Base-by-base conservation (phyloP, 352 stramenopile species). In the Phytophthora meadii region DNA sequence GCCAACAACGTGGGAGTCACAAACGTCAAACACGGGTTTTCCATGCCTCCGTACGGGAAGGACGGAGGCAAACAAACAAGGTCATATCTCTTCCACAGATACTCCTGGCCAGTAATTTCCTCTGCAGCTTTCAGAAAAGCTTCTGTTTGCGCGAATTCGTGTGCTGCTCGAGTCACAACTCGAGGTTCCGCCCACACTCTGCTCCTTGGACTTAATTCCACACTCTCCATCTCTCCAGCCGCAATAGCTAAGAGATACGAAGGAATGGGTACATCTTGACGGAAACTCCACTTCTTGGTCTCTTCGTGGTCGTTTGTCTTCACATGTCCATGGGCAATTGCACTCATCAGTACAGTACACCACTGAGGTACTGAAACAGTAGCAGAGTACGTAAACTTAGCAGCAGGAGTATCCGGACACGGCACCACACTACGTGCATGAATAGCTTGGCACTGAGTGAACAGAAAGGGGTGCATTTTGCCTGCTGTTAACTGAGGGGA, bases 1-100 rank as follows among this genome's bases (percentile, higher is more conserved):
- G 97, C 93, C 27, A 98, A 70, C 22, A 98, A 68, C 15, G 97
- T 99, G 2, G 97, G 97, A 10, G 97, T 99, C 39, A 99, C 95
- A 74, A 99, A 98, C 14, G 95, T 98, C 61, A 98, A 70, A 53
- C 91, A 95, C 42, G 78, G 78, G 63, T 89, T 90, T 69, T 89
- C 78, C 81, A 89, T 89, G 1, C 81, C 81, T 42, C 81, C 81
- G 36, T 88, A 86, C 15, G 95, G 94, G 74, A 99, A 99, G 19
- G 80, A 97, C 22, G 93, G 92, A 19, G 97, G 96, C 25, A 99
- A 74, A 76, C 96, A 98, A 7, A 99, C 82, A 0, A 99, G 70
- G 72, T 99, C 97, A 81, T 99, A 99, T 17, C 96, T 88, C 55
- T 86, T 89, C 97, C 96, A 99, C 8, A 92, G 74, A 75, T 99